Evolutionary conservation across 805 yeast genomes (phyloP), one percentile per base, ranked within the genome.

Genomic region (Phaffomyces thermotolerans): DNA sequence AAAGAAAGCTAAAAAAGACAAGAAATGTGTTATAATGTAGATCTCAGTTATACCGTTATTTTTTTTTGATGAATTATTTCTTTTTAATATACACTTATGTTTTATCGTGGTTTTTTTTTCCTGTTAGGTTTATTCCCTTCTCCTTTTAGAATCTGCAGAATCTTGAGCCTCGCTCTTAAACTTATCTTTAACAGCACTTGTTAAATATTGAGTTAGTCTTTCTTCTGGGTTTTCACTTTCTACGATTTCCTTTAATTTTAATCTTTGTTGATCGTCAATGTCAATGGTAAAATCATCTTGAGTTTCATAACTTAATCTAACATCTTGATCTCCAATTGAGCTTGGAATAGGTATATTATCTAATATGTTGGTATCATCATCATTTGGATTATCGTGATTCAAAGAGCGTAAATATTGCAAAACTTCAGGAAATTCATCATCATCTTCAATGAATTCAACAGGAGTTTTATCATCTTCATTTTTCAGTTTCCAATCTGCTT

Each of bases 151-250:
- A 10, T 58, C 60, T 30, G 63, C 66, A 14, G 50, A 56, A 1
- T 50, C 60, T 13, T 43, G 51, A 15, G 25, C 49, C 8, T 48
- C 40, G 18, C 55, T 56, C 2, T 43, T 32, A 34, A 76, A 59
- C 39, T 81, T 81, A 39, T 76, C 73, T 36, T 80, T 75, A 5
- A 90, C 81, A 10, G 84, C 80, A 13, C 75, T 76, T 50, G 76
- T 67, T 29, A 90, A 78, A 52, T 83, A 76, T 35, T 78, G 78
- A 55, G 83, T 78, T 37, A 90, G 67, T 25, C 79, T 84, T 49
- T 78, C 86, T 59, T 89, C 95, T 4, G 91, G 87, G 55, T 87
- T 81, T 5, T 81, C 95, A 44, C 95, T 80, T 49, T 78, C 73
- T 49, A 89, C 73, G 22, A 91, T 87, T 34, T 72, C 76, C 55